Base-by-base conservation (phyloP, 768 basidiomycete genomes). In the Imleria badia region DNA sequence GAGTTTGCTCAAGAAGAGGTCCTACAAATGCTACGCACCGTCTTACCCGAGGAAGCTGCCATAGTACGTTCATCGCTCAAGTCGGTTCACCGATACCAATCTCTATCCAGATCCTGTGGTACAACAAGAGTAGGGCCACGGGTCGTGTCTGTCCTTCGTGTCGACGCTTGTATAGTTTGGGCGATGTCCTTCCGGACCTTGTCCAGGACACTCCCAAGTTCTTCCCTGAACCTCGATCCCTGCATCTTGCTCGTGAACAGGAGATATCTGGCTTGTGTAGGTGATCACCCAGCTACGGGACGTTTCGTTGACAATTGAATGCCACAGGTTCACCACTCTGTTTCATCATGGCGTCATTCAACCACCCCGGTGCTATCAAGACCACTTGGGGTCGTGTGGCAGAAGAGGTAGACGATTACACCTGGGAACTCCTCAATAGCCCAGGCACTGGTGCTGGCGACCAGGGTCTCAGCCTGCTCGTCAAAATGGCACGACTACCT, bases 101-200 rank as follows among this genome's bases (percentile, higher is more conserved):
- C 43, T 52, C 39, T 48, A 9, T 31, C 26, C 56, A 89, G 89
- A 83, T 88, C 11, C 61, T 91, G 13, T 92, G 89, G 89, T 91
- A 92, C 64, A 93, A 93, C 75, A 90, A 90, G 72, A 90, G 87
- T 64, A 81, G 91, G 3, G 69, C 78, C 6, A 79, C 76, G 11
- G 80, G 84, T 50, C 83, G 91, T 26, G 78, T 92, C 48, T 93
- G 91, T 62, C 90, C 91, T 3, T 81, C 87, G 1, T 93, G 91
- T 64, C 81, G 84, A 66, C 73, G 90, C 15, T 69, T 91, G 30
- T 93, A 91, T 64, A 76, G 73, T 6, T 70, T 91, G 0, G 88
- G 88, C 1, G 90, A 93, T 46, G 66, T 74, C 1, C 75, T 91
- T 1, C 78, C 80, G 4, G 78, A 83, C 23, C 78, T 79, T 22